These are phyloP conservation scores for Saturnispora zaruensis DNA, from an alignment of 805 yeast species.

Conservation along the genomic window DNA sequence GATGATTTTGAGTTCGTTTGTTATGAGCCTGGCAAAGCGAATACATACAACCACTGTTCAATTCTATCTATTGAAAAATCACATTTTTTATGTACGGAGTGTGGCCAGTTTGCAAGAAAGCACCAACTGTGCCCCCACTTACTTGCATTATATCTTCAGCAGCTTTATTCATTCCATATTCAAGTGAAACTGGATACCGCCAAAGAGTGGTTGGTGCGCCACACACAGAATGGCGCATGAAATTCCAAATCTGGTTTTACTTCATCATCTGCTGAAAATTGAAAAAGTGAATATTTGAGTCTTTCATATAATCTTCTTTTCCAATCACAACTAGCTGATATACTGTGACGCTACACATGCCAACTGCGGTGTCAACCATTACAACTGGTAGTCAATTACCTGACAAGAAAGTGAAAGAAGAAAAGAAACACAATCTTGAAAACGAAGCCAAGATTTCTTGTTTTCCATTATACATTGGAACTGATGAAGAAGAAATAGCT, in stretches of 20 bases:
- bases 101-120: neutral
- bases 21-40: neutral
- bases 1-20: neutral
- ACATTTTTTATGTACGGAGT: neutral
- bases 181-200: neutral
- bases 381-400: neutral
- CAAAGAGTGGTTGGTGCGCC: neutral
- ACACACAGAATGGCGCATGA: neutral
- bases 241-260: neutral
- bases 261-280: neutral
- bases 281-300: neutral
- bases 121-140: neutral
- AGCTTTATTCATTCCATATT: neutral
- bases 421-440: neutral
- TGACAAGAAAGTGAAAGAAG: neutral
- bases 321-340: neutral
- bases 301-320: neutral
- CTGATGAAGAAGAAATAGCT: slow-evolving; percentile 25
- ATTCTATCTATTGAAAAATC: neutral
- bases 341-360: neutral
- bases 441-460: neutral
- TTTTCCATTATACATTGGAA: slow-evolving; percentile 28
- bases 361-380: neutral
- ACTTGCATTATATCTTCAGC: neutral
- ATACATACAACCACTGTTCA: neutral